phyloP scores from a whole-genome alignment of 1,284 basidiomycete genomes.

The Papiliotrema nemorosa region DNA sequence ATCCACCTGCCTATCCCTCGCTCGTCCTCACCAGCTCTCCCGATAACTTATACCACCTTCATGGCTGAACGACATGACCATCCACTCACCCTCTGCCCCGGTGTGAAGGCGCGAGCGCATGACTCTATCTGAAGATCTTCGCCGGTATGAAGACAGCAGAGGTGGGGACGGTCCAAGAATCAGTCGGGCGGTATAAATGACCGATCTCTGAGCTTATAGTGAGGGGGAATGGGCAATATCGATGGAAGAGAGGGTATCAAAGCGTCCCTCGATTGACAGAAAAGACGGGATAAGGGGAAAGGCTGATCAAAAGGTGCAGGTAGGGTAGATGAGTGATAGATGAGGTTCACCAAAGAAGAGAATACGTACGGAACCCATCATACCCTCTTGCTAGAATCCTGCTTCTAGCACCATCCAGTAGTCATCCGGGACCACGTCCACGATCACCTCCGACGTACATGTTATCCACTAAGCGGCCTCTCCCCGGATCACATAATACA shows the following conservation, averaged over 20 bases:
- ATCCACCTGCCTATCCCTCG: background rate
- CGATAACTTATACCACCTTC: background rate
- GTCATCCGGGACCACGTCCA: background rate
- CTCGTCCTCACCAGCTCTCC: background rate
- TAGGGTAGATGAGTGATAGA: background rate
- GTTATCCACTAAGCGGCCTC: background rate
- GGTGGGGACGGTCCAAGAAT: background rate
- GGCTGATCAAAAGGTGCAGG: background rate
- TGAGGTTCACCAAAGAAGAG: background rate
- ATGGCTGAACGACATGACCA: background rate
- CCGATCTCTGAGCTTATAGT: background rate
- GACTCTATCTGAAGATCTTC: conserved; percentile 30
- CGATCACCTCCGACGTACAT: background rate
- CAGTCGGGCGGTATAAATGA: background rate
- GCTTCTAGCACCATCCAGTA: background rate
- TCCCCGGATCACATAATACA: background rate
- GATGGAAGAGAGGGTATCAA: background rate
- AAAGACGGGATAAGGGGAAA: background rate
- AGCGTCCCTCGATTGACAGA: background rate
- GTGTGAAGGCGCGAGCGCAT: conserved; percentile 33
- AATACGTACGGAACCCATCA: background rate
- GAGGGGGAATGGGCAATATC: no score
- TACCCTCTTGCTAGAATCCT: background rate
- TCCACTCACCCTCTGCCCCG: conserved; percentile 8
- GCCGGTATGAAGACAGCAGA: background rate